A percentile compares a stretch with the other conserved stretches of the same genome.
Conservation (phyloP, 1,139 yeast species). For the Saccharomyces hybrid region DNA sequence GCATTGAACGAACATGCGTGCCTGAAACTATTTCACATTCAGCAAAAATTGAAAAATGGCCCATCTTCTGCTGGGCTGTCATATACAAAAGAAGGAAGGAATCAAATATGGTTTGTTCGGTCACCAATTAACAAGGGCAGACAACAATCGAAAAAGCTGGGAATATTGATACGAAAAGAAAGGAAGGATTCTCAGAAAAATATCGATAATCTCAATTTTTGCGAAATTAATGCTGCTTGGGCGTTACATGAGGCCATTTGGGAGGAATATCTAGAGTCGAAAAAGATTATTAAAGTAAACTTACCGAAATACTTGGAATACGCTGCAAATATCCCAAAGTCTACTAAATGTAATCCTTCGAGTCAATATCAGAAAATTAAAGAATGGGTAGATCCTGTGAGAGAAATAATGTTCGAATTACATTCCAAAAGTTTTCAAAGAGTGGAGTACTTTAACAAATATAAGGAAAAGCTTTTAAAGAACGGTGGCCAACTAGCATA, state of each 20-base stretch:
- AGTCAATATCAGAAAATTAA: conserved; percentile 1
- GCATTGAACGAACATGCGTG: conserved; percentile 23
- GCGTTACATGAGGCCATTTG: conserved; percentile 29
- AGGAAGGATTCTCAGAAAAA: conserved; percentile 18
- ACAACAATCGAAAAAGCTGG: conserved; percentile 23
- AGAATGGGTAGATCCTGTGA: conserved; percentile 20
- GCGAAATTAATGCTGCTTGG: conserved; percentile 19
- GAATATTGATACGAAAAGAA: conserved; percentile 16
- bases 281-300: conserved; percentile 1
- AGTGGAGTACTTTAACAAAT: conserved; percentile 10
- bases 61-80: conserved; percentile 20
- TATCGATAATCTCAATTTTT: conserved; percentile 13
- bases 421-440: conserved; percentile 7
- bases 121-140: conserved; percentile 24
- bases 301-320: not conserved
- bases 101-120: conserved; percentile 28
- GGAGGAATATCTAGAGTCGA: conserved; percentile 21
- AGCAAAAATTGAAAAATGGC: conserved; percentile 18
- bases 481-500: conserved; percentile 13
- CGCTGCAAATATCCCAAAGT: not conserved
- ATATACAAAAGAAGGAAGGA: conserved; percentile 22
- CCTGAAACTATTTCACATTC: conserved; percentile 13
- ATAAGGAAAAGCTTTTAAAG: conserved; percentile 10
- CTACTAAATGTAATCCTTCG: not conserved
- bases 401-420: conserved; percentile 9